A percentile compares a stretch with the other conserved stretches of the same genome.
Evolutionary conservation across 208 protist genomes (phyloP).

Genomic region (Acanthamoeba lenticulata): DNA sequence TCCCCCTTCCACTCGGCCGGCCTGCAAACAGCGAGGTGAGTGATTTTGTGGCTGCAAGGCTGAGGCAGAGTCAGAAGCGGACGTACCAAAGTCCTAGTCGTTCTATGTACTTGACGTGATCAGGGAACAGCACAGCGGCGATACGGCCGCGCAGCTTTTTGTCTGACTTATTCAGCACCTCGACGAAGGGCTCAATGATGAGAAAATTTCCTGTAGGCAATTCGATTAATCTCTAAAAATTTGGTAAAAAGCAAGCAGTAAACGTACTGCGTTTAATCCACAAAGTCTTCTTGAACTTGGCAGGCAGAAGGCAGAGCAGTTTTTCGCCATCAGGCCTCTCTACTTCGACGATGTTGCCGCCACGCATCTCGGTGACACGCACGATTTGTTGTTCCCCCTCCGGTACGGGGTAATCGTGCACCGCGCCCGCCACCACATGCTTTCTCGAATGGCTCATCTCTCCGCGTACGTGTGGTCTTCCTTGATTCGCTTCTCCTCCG

Average conservation of each 20-base stretch:
- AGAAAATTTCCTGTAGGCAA: background rate
- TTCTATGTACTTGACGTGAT: slow-evolving; percentile 29
- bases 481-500: too few relatives aligned
- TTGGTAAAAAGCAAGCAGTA: background rate
- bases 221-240: background rate
- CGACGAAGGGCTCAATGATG: slow-evolving; percentile 46
- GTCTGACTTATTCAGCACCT: slow-evolving; percentile 39
- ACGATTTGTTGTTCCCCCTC: slow-evolving; percentile 25
- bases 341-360: slow-evolving; percentile 33
- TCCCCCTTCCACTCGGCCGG: background rate
- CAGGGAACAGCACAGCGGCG: background rate
- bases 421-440: background rate
- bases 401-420: slow-evolving; percentile 20
- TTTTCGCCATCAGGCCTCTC: background rate
- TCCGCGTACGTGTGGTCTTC: too few relatives aligned
- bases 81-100: background rate
- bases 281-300: slow-evolving; percentile 62
- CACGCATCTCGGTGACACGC: slow-evolving; percentile 37
- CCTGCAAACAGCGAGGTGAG: background rate
- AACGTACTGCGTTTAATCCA: slow-evolving; percentile 32
- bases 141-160: slow-evolving; percentile 30
- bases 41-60: background rate
- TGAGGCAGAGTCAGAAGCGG: too few relatives aligned
- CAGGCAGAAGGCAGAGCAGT: slow-evolving; percentile 35
- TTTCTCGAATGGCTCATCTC: slow-evolving; percentile 66